Percentiles rank a stretch among this genome's conserved stretches.
phyloP scores from a whole-genome alignment of 1,139 yeast species.

The Suhomyces anneliseae region DNA sequence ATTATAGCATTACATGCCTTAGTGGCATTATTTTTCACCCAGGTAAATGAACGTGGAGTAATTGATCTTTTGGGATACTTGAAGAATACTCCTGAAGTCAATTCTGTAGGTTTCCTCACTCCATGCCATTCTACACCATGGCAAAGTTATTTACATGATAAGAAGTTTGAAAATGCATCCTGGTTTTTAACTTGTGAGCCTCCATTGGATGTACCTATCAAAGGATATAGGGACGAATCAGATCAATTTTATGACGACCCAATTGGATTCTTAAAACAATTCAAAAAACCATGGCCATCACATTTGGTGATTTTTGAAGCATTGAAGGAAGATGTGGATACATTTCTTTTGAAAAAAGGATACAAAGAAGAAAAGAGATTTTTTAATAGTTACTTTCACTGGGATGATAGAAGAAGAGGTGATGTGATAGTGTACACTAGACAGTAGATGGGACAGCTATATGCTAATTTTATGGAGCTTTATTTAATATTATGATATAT shows the following conservation, averaged over 20 bases:
- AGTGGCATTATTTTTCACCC: conserved; percentile 55
- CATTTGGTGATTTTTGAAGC: conserved; percentile 73
- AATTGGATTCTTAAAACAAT: conserved; percentile 31
- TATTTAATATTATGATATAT: no score
- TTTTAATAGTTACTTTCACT: conserved; percentile 81
- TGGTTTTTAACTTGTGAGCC: conserved; percentile 95
- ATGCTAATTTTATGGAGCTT: no score
- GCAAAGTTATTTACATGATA: conserved; percentile 77
- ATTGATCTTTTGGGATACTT: conserved; percentile 62
- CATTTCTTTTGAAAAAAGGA: conserved; percentile 8
- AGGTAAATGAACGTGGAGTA: conserved; percentile 82
- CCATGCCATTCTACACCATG: conserved; percentile 99
- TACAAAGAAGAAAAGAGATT: conserved; percentile 55
- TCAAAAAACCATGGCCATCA: conserved; percentile 57
- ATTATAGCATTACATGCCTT: conserved; percentile 40
- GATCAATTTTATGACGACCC: conserved; percentile 80
- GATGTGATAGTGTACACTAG: conserved; percentile 51
- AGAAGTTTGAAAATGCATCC: conserved; percentile 33
- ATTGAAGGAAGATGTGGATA: conserved; percentile 29
- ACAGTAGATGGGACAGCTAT: not conserved
- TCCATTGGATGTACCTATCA: conserved; percentile 56
- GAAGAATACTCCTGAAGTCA: conserved; percentile 39
- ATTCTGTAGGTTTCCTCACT: conserved; percentile 73
- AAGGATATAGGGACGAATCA: conserved; percentile 75
- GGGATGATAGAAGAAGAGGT: conserved; percentile 82